A percentile compares a stretch with the other conserved stretches of the same genome.
Evolutionary conservation across 1,284 basidiomycete genomes (phyloP).

Genomic region (Neonothopanus nambi): DNA sequence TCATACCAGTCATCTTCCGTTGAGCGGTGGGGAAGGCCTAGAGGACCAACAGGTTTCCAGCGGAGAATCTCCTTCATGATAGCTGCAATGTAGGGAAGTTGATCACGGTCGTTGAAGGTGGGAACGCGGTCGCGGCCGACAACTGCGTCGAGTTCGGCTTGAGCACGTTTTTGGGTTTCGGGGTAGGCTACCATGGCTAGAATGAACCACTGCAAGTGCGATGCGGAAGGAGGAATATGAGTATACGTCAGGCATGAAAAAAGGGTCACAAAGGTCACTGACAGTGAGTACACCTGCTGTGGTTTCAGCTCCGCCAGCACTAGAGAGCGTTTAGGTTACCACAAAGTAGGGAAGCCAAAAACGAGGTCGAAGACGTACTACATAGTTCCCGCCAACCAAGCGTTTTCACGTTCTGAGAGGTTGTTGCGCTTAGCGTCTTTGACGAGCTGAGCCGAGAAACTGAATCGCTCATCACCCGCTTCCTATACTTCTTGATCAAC

Average conservation of each 20-base stretch:
- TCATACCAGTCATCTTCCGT: slow-evolving; percentile 26
- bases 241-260: neutral
- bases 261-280: too few relatives aligned
- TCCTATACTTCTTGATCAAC: slow-evolving; percentile 6
- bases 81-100: slow-evolving; percentile 30
- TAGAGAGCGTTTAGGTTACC: neutral
- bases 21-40: slow-evolving; percentile 23
- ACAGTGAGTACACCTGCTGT: slow-evolving; percentile 12
- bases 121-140: slow-evolving; percentile 25
- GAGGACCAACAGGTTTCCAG: slow-evolving; percentile 26
- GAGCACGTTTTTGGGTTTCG: slow-evolving; percentile 28
- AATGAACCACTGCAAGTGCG: slow-evolving; percentile 27
- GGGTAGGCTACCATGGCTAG: slow-evolving; percentile 31
- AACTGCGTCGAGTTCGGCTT: slow-evolving; percentile 29
- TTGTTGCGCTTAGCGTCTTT: slow-evolving; percentile 15
- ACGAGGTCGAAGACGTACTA: slow-evolving; percentile 9
- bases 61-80: slow-evolving; percentile 33
- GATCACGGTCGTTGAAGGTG: slow-evolving; percentile 27
- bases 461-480: slow-evolving; percentile 18
- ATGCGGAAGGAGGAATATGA: slow-evolving; percentile 11
- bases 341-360: neutral
- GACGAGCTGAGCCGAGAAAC: slow-evolving; percentile 16
- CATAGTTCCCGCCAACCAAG: slow-evolving; percentile 4
- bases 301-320: slow-evolving; percentile 23
- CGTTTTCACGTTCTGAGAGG: slow-evolving; percentile 10